Conservation (phyloP, 2,329 filamentous ascomycete species). For the Beauveria sp. region DNA sequence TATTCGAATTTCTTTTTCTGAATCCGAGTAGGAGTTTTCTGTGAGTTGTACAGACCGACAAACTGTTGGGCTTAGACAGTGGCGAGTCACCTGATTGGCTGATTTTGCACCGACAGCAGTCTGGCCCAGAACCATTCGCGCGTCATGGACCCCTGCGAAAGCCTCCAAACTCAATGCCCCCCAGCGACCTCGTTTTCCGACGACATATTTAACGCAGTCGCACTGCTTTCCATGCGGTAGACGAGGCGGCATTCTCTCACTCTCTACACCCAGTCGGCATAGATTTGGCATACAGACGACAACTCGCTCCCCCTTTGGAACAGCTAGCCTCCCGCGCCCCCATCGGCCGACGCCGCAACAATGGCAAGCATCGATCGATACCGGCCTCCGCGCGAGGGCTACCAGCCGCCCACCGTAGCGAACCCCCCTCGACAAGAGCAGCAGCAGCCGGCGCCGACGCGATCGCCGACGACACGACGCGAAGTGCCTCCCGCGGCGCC, state of each 20-base stretch:
- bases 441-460: background rate
- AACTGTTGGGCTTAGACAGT: background rate
- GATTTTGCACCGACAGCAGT: background rate
- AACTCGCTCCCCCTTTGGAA: no score
- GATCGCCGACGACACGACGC: constrained; percentile 42
- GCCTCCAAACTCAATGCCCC: background rate
- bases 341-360: background rate
- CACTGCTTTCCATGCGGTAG: constrained; percentile 1
- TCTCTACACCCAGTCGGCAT: background rate
- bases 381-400: constrained; percentile 47
- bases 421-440: constrained; percentile 23
- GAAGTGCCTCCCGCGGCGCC: constrained; percentile 55
- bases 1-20: background rate
- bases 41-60: background rate
- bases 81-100: constrained; percentile 12
- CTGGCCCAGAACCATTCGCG: background rate
- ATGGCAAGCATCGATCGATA: constrained; percentile 57
- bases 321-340: background rate
- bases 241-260: background rate
- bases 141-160: constrained; percentile 9
- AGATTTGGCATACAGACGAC: no score
- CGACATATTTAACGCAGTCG: background rate
- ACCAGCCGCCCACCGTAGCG: constrained; percentile 40
- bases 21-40: background rate
- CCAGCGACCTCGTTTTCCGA: background rate